Base-by-base conservation (phyloP, 2,329 filamentous ascomycete species). In the Davidsoniella virescens region DNA sequence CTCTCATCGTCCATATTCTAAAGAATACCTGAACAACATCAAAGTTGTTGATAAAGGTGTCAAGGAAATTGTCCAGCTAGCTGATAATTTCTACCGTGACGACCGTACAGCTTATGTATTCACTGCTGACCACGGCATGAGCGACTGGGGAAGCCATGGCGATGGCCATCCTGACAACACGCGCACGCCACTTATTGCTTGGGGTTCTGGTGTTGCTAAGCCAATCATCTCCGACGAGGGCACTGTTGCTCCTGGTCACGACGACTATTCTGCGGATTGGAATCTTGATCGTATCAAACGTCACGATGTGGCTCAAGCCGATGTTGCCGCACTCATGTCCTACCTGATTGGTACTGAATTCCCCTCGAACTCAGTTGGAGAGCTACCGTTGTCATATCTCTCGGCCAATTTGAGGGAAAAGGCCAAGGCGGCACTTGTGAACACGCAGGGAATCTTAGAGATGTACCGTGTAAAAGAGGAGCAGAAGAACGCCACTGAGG, bases 71-170 rank as follows among this genome's bases (percentile, higher is more conserved):
- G 82, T 83, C 0, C 73, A 83, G 55, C 62, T 94, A 49, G 80
- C 95, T 46, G 78, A 94, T 36, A 75, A 82, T 10, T 98, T 96
- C 62, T 98, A 95, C 59, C 72, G 68, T 4, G 82, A 87, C 57
- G 82, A 76, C 50, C 81, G 92, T 63, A 96, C 92, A 0, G 87
- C 93, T 0, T 98, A 90, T 62, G 78, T 98, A 14, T 98, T 98
- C 62, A 98, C 93, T 1, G 92, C 92, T 6, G 92, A 98, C 61
- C 92, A 98, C 63, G 92, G 92, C 16, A 98, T 98, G 92, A 96
- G 87, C 60, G 92, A 98, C 64, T 95, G 84, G 82, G 92, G 93
- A n/a, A 96, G 88, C 58, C 93, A 98, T 63, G 93, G 93, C 37
- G 92, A 98, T 63, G 92, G 92, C 6, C 88, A 98, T 64, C 92